Evolutionary conservation across 495 filamentous ascomycete species (phyloP).

Genomic region (Wilcoxina mikolae): DNA sequence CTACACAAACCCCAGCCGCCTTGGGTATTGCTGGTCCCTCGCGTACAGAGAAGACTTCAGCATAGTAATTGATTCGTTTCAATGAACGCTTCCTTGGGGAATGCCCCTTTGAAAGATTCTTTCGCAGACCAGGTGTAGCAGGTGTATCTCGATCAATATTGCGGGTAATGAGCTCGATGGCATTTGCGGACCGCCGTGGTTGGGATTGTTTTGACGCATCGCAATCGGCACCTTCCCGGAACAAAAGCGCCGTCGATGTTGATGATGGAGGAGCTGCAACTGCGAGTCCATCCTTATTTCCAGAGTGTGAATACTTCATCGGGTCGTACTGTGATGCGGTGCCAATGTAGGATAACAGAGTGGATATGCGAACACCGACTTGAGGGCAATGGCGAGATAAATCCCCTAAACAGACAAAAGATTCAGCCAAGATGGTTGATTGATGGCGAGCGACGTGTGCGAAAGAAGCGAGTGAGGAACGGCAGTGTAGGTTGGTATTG

Average conservation of each 20-base stretch:
- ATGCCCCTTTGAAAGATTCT: slow-evolving; percentile 19
- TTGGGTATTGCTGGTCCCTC: slow-evolving; percentile 39
- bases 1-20: slow-evolving; percentile 45
- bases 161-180: slow-evolving; percentile 12
- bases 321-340: too few species aligned
- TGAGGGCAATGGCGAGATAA: too few species aligned
- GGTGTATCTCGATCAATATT: slow-evolving; percentile 20
- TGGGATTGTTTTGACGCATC: slow-evolving; percentile 7
- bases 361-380: too few species aligned
- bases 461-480: too few species aligned
- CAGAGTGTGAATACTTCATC: too few species aligned
- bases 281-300: too few species aligned
- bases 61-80: slow-evolving; percentile 37
- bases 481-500: too few species aligned
- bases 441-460: too few species aligned
- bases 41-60: slow-evolving; percentile 42
- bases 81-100: slow-evolving; percentile 20
- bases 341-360: too few species aligned
- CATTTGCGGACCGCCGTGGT: slow-evolving; percentile 15
- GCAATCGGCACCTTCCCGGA: slow-evolving; percentile 17
- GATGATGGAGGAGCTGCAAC: slow-evolving; percentile 24
- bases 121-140: slow-evolving; percentile 12
- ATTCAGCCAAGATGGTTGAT: too few species aligned
- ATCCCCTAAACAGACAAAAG: too few species aligned
- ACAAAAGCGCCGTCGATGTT: slow-evolving; percentile 19